Evolutionary conservation across 2,329 filamentous ascomycete species (phyloP), one percentile per base, ranked within the genome.

Genomic region (Xenoacremonium recifei): DNA sequence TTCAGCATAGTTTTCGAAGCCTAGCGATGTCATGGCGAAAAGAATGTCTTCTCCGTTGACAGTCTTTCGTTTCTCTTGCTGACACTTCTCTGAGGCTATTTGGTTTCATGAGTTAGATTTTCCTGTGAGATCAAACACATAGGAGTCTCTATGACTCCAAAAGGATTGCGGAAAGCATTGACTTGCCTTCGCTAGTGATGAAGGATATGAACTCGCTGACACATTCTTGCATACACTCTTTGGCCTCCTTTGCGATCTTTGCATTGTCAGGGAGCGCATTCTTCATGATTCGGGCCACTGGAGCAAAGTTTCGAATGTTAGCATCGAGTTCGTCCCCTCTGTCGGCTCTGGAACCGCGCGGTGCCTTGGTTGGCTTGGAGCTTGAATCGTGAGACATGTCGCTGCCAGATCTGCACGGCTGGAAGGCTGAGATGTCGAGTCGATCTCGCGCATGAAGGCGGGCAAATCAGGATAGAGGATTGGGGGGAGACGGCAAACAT

Each of bases 151-250:
- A n/a, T n/a, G n/a, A n/a, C n/a, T n/a, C n/a, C n/a, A n/a, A n/a
- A n/a, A n/a, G n/a, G n/a, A n/a, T n/a, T n/a, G n/a, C n/a, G n/a
- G n/a, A n/a, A n/a, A n/a, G 29, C 12, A 31, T 31, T 16, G 37
- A 73, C 86, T 63, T 68, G 96, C 93, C 93, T 79, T 99, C 93
- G 67, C 92, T 97, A 25, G 93, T 99, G 64, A 99, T 97, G 76
- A 99, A 99, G 6, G 89, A 96, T 74, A 99, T 99, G 69, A 99
- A 99, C 72, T 99, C 93, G 82, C 91, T 96, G 45, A 99, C 93
- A 64, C 93, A 99, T 69, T 99, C 93, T 69, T 99, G 93, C 93
- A 99, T 97, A 71, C 93, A 99, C 67, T 99, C 93, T 69, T 99
- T 99, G 42, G 93, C 93, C 66, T 99, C 93, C 66, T 99, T 99